Base-by-base conservation (phyloP, 345 rosid genomes). In the Nephelium lappaceum region DNA sequence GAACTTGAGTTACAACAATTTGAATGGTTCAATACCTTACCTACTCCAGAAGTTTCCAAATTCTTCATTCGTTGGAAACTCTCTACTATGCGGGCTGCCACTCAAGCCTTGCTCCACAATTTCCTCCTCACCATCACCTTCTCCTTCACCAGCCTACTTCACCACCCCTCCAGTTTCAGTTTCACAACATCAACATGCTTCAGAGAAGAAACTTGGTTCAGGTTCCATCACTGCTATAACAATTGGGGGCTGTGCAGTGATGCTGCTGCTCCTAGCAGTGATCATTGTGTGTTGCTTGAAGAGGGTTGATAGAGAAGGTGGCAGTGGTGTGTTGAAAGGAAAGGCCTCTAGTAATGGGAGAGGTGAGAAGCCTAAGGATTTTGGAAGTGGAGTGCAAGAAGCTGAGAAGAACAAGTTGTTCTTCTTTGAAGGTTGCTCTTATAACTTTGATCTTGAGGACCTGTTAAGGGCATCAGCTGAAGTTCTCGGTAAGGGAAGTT, bases 301-400 rank as follows among this genome's bases (percentile, higher is more conserved):
- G 81, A 87, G 57, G 79, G 80, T 42, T 74, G 87, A 82, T 24
- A 67, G 71, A n/a, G 73, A 51, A 31, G 80, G 82, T 1, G 76
- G 75, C 2, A 80, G 75, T 27, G 79, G 85, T 3, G 21, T 67
- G 45, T 67, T 83, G 77, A 81, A 85, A 64, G 71, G 51, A n/a
- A 86, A 89, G 84, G 84, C 38, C 11, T 51, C 82, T 0, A 77
- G 71, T 79, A 89, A 76, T 64, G 88, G 79, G 23, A 77, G 70
- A 47, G 74, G 67, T 45, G 85, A 84, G 80, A 85, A 88, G 81
- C 87, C 91, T n/a, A 84, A 85, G 77, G 96, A 88, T 47, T 93
- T 93, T 7, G 98, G 95, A 18, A 92, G 98, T 39, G 97, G 97
- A 45, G 93, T 93, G 76, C 98, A 93, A 84, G 97, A 88, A 79